Base-by-base conservation (phyloP, 2,329 filamentous ascomycete species). In the Knoxdaviesia capensis region DNA sequence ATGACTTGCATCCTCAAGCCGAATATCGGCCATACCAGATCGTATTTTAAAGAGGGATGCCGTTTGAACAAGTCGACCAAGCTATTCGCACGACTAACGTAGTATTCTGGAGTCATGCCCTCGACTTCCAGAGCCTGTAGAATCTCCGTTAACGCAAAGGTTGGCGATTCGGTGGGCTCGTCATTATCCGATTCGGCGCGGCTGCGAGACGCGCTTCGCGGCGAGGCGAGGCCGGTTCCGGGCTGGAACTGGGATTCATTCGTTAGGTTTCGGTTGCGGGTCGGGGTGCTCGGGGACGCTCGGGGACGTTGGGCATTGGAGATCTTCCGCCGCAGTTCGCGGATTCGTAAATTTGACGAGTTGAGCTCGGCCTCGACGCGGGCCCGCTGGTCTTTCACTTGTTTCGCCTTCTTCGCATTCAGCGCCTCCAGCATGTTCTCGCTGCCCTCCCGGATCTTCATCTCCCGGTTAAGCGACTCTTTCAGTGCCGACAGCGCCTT, bases 351-450 rank as follows among this genome's bases (percentile, higher is more conserved):
- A 59, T 93, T 96, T 29, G 87, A 92, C 34, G 85, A 79, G 55
- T 78, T 90, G 50, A 98, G 68, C 62, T 98, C 90, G 40, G 82
- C 80, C 62, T 98, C 83, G 31, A 87, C 82, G 51, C 73, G 71
- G 46, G 71, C 65, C 38, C 83, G 73, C 55, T 88, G 83, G 46
- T 88, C 88, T 56, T 87, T 92, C 48, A 82, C 81, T 57, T 96
- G 88, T 61, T 96, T 98, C 38, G 84, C 80, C 58, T 93, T 94
- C 61, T 98, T 98, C 38, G 77, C 73, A 57, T 94, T 85, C 49
- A 98, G 64, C 8, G 90, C 90, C 63, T 98, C 90, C 35, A 98
- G 68, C 73, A 98, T 78, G 56, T 98, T 98, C 65, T 98, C 90
- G 44, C 88, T 94, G 20, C 90, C 90, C 52, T 88, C 82, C 59